Conservation (phyloP, 257 asterid species). For the Petunia secreta region DNA sequence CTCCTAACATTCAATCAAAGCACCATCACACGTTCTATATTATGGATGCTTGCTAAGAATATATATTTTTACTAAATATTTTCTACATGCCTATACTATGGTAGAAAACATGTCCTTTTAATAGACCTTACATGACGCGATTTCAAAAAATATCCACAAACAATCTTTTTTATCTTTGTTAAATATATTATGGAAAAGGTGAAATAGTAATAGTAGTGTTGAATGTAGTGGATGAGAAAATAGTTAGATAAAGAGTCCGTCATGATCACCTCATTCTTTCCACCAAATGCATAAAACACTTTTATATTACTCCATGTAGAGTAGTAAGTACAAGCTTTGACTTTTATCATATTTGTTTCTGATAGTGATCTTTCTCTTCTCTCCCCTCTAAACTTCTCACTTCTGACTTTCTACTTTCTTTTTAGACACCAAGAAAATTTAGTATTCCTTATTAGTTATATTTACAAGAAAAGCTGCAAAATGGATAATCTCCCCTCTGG, state of each 20-base stretch:
- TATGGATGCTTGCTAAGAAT: no score
- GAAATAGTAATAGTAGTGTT: background rate
- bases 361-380: background rate
- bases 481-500: constrained; percentile 99
- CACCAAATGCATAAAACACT: constrained; percentile 21
- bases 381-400: background rate
- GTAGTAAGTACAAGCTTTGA: constrained; percentile 3
- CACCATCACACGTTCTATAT: no score
- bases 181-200: no score
- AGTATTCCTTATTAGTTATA: constrained; percentile 11
- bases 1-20: no score
- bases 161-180: background rate
- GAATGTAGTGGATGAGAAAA: background rate
- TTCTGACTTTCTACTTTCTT: constrained; percentile 22
- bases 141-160: no score
- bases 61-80: no score
- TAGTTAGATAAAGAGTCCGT: background rate
- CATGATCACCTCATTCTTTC: constrained; percentile 23
- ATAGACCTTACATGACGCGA: no score
- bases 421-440: background rate
- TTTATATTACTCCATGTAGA: background rate
- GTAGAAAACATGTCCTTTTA: no score
- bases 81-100: no score
- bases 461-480: constrained; percentile 37
- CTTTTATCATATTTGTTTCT: constrained; percentile 22